These are phyloP conservation scores for Dipteronia sinensis DNA, from an alignment of 345 rosid species.

Conservation along the genomic window DNA sequence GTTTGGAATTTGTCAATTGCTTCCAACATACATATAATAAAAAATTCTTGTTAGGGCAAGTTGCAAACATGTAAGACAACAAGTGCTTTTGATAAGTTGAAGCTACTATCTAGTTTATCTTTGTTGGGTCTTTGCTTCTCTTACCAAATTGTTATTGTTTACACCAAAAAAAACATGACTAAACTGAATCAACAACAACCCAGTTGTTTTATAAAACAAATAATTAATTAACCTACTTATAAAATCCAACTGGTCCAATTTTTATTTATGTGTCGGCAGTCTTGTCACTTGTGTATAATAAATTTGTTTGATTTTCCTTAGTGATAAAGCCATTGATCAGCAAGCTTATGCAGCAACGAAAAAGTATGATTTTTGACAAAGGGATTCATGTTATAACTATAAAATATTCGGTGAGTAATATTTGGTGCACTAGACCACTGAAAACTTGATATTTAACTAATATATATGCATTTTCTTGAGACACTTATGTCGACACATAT, in stretches of 20 bases:
- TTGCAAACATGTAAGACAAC: not conserved
- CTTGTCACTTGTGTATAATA: too few relatives aligned
- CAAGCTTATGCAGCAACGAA: not conserved
- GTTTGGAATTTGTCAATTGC: not conserved
- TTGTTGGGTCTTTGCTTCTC: not conserved
- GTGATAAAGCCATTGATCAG: not conserved
- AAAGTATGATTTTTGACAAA: not conserved
- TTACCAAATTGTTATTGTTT: too few relatives aligned
- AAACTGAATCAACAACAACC: not conserved
- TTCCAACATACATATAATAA: not conserved
- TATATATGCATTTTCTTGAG: too few relatives aligned
- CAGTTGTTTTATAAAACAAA: not conserved
- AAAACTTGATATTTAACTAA: too few relatives aligned
- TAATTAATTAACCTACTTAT: not conserved
- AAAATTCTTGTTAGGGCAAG: slow-evolving; percentile 1
- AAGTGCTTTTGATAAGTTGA: slow-evolving; percentile 9
- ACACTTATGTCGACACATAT: too few relatives aligned
- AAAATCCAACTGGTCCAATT: not conserved
- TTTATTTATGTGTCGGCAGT: too few relatives aligned
- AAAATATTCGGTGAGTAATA: too few relatives aligned
- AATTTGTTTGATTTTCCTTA: too few relatives aligned
- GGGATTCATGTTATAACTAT: not conserved
- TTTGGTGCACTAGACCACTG: too few relatives aligned
- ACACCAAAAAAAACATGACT: not conserved
- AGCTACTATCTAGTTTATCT: not conserved